Base-by-base conservation (phyloP, 2,329 filamentous ascomycete species). In the Lecanicillium sp. region DNA sequence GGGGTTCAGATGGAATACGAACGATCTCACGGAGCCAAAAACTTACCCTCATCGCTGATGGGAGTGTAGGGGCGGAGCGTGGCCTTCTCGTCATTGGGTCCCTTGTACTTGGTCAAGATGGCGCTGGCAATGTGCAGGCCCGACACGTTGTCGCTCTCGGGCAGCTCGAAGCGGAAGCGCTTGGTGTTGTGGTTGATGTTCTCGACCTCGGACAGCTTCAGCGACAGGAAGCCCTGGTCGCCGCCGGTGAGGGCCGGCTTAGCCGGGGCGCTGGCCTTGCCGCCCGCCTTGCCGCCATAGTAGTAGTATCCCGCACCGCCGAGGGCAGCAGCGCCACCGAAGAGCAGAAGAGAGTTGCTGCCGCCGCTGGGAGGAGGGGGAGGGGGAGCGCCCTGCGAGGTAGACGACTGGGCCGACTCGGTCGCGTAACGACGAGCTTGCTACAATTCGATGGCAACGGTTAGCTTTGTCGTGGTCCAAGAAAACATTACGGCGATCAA, bases 171-270 rank as follows among this genome's bases (percentile, higher is more conserved):
- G 52, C 85, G 81, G 59, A 97, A 73, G 53, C 77, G 81, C 79
- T 97, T 97, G 53, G 88, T 94, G 73, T 97, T 97, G 74, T 89
- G 84, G 71, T 87, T 96, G 67, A 96, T 65, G 33, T 71, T 66
- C 66, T 94, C 84, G 36, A 88, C 75, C 40, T 82, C 79, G 41
- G 87, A 77, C 41, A 97, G 72, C 66, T 84, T 81, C 50, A 97
- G 74, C 46, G 79, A 80, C 47, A 96, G 62, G 66, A 88, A 97
- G 49, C 87, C 89, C 65, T 96, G 88, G 45, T 94, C 87, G 48
- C 87, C 87, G 49, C 90, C 89, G 25, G 75, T 84, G 61, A 97
- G 72, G 32, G 75, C 66, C 17, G 71, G 61, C 59, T 66, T 65
- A 56, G 68, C 65, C 36, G 59, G 57, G 39, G 60, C 61, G 27